Evolutionary conservation across 345 rosid species (phyloP).

Genomic region (Acer saccharum): DNA sequence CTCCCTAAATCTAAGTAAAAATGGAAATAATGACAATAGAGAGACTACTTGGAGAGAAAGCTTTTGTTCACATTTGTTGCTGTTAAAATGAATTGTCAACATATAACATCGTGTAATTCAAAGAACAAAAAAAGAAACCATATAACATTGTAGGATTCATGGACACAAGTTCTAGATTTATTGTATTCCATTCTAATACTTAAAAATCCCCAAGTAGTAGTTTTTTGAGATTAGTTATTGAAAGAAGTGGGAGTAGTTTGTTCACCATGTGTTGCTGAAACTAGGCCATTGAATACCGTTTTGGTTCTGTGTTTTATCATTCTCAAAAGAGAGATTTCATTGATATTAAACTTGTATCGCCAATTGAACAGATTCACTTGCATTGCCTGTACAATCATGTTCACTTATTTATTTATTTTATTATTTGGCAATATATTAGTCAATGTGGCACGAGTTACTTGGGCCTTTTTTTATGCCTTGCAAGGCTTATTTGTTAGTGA

Average conservation of each 20-base stretch:
- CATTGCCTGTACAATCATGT: neutral
- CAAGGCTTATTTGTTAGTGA: neutral
- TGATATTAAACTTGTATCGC: neutral
- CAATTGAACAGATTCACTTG: neutral
- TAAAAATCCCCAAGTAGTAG: neutral
- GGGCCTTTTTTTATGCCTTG: neutral
- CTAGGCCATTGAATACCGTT: neutral
- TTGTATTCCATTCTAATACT: neutral
- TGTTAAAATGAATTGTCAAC: too few relatives aligned
- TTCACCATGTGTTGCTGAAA: neutral
- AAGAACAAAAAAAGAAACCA: too few relatives aligned
- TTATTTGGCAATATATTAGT: neutral
- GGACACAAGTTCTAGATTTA: too few relatives aligned
- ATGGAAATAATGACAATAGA: neutral
- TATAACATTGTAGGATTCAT: too few relatives aligned
- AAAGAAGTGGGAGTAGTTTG: neutral
- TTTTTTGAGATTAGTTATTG: neutral
- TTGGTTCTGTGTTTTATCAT: neutral
- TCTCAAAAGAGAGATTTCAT: neutral
- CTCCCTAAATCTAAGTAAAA: neutral
- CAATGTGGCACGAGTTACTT: neutral
- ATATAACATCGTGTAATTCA: too few relatives aligned
- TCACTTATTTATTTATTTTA: neutral
- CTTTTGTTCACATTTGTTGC: neutral
- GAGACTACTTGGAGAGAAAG: neutral